Evolutionary conservation across 352 stramenopile species (phyloP).

Genomic region (Globisporangium canariense): DNA sequence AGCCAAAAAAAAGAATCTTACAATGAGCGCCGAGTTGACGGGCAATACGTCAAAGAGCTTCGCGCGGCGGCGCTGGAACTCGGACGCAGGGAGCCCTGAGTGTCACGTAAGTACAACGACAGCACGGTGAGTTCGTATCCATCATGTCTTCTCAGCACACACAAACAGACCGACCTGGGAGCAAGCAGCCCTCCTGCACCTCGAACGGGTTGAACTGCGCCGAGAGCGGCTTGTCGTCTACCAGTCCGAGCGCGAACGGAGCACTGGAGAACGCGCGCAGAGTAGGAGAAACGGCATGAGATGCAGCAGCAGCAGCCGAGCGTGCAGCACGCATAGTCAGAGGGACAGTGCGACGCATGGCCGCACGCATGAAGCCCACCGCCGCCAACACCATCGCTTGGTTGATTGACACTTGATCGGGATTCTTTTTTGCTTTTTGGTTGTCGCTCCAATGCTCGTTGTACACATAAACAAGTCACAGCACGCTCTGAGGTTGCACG

Average conservation of each 20-base stretch:
- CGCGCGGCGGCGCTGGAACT: conserved; percentile 62
- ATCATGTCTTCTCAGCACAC: no score
- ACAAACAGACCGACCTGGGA: conserved; percentile 31
- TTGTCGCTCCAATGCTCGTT: not conserved
- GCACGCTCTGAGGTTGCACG: not conserved
- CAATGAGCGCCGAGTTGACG: conserved; percentile 70
- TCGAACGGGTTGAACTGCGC: conserved; percentile 45
- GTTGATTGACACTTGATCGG: not conserved
- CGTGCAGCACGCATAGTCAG: not conserved
- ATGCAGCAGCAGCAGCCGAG: not conserved
- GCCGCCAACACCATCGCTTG: not conserved
- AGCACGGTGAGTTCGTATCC: not conserved
- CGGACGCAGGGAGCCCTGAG: conserved; percentile 46
- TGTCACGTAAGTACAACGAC: not conserved
- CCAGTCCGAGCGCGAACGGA: conserved; percentile 32
- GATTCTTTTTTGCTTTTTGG: not conserved
- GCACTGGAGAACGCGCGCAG: conserved; percentile 15
- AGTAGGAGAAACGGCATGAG: not conserved
- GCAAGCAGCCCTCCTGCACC: conserved; percentile 38
- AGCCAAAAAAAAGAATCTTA: conserved; percentile 17
- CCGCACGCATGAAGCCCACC: not conserved
- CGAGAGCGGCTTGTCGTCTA: conserved; percentile 9
- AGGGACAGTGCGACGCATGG: not conserved
- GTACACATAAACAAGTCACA: not conserved
- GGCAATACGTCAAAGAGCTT: conserved; percentile 63